Conservation (phyloP, 805 yeast species). For the Lipomyces spencermartinsiae region DNA sequence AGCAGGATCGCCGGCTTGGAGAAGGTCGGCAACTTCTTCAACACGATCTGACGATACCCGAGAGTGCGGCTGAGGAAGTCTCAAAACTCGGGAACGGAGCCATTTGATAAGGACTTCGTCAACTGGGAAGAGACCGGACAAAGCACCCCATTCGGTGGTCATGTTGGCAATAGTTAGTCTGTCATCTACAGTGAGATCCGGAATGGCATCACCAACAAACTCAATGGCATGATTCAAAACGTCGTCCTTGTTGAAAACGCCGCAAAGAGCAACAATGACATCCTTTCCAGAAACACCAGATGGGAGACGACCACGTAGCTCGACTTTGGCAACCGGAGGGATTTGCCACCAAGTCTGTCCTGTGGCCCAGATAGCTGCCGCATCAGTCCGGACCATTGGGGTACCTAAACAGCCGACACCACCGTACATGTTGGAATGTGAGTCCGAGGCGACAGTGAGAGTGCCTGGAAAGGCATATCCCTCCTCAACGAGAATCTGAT, state of each 20-base stretch:
- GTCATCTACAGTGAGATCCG: slow-evolving; percentile 74
- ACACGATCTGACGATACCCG: slow-evolving; percentile 73
- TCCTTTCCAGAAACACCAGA: slow-evolving; percentile 94
- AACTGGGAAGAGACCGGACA: slow-evolving; percentile 96
- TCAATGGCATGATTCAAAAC: slow-evolving; percentile 91
- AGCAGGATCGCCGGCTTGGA: slow-evolving; percentile 27
- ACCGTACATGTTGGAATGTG: slow-evolving; percentile 97
- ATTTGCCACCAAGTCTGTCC: slow-evolving; percentile 99
- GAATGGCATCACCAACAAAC: slow-evolving; percentile 82
- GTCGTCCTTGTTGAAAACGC: slow-evolving; percentile 87
- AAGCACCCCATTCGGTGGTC: slow-evolving; percentile 99
- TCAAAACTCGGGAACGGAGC: slow-evolving; percentile 68
- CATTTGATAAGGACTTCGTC: slow-evolving; percentile 78
- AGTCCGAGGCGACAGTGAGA: slow-evolving; percentile 94
- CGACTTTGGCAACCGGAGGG: slow-evolving; percentile 97
- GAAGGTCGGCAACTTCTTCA: slow-evolving; percentile 55
- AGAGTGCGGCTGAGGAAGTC: slow-evolving; percentile 73
- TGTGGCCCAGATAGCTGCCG: slow-evolving; percentile 99
- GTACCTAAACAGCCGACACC: slow-evolving; percentile 97
- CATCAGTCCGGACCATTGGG: slow-evolving; percentile 97
- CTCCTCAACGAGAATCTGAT: slow-evolving; percentile 98
- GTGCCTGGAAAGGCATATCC: slow-evolving; percentile 97
- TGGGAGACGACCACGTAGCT: slow-evolving; percentile 79
- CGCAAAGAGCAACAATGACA: slow-evolving; percentile 95
- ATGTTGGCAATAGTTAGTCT: slow-evolving; percentile 93